phyloP scores from a whole-genome alignment of 352 stramenopile genomes.

The Phytopythium montanum region DNA sequence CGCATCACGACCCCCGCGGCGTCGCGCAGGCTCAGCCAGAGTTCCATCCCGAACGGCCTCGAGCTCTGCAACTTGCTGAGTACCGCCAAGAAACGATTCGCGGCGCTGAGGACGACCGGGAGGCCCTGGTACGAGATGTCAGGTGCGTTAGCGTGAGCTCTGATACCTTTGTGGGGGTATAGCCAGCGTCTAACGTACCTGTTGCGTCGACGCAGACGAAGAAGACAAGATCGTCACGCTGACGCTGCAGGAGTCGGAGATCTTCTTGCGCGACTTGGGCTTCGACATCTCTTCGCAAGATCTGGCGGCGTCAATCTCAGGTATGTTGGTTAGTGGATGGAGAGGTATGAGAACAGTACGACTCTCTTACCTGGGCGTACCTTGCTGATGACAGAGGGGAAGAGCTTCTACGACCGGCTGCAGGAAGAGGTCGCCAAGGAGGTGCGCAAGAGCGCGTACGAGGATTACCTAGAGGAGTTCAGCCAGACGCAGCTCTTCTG shows the following conservation, averaged over 20 bases:
- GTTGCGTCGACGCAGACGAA: constrained; percentile 21
- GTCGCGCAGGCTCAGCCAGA: constrained; percentile 39
- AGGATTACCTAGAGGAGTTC: constrained; percentile 77
- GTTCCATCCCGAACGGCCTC: constrained; percentile 51
- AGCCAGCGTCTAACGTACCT: neutral
- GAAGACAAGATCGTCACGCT: constrained; percentile 76
- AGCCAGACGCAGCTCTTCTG: constrained; percentile 86
- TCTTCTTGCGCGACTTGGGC: constrained; percentile 66
- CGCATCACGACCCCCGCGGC: constrained; percentile 37
- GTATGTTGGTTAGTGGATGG: constrained; percentile 12
- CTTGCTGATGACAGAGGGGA: constrained; percentile 13
- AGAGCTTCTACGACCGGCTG: constrained; percentile 70
- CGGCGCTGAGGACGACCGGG: constrained; percentile 28
- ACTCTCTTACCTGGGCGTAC: constrained; percentile 4
- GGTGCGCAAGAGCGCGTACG: constrained; percentile 63
- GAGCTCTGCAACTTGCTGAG: constrained; percentile 62
- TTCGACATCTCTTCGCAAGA: constrained; percentile 65
- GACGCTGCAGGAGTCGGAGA: constrained; percentile 65
- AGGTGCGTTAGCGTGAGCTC: constrained; percentile 11
- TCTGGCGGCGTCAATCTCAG: constrained; percentile 36
- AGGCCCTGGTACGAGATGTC: constrained; percentile 81
- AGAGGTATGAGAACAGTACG: neutral
- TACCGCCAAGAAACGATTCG: constrained; percentile 46
- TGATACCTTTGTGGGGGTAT: neutral
- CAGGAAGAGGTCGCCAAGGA: constrained; percentile 73